A percentile compares a stretch with the other conserved stretches of the same genome.
Evolutionary conservation across 2,329 filamentous ascomycete genomes (phyloP).

Genomic region (Colletotrichum navitas): DNA sequence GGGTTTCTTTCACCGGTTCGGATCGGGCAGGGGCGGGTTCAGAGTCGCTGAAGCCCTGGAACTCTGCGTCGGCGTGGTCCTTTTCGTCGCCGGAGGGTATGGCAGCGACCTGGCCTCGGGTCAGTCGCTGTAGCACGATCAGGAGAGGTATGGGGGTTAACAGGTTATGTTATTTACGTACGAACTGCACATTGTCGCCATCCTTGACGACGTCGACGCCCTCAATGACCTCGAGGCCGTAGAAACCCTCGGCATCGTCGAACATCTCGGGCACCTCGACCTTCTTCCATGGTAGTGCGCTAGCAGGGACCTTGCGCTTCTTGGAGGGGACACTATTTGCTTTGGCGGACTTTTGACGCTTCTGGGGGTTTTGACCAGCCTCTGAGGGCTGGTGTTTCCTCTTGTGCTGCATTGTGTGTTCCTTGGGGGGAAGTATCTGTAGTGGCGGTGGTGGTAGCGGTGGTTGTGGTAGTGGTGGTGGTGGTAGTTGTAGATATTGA

Average conservation of each 20-base stretch:
- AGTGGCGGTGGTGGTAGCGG: neutral
- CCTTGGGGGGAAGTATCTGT: neutral
- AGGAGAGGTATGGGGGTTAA: neutral
- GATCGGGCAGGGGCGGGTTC: slow-evolving; percentile 46
- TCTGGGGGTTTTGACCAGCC: slow-evolving; percentile 27
- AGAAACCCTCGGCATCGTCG: slow-evolving; percentile 94
- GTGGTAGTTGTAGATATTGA: neutral
- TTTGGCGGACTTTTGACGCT: slow-evolving; percentile 40
- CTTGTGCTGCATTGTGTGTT: slow-evolving; percentile 35
- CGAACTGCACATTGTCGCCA: slow-evolving; percentile 69
- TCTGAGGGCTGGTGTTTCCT: slow-evolving; percentile 37
- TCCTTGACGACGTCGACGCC: slow-evolving; percentile 86
- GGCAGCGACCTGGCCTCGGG: neutral
- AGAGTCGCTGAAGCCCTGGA: slow-evolving; percentile 74
- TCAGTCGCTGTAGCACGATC: neutral
- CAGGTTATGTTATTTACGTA: slow-evolving; percentile 48
- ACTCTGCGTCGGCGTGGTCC: slow-evolving; percentile 65
- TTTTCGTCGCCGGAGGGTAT: slow-evolving; percentile 36
- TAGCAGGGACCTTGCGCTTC: slow-evolving; percentile 57
- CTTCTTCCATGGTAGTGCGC: slow-evolving; percentile 68
- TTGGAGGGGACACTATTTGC: slow-evolving; percentile 44
- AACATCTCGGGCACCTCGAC: slow-evolving; percentile 80
- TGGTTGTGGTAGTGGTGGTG: neutral
- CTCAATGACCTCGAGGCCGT: slow-evolving; percentile 90
- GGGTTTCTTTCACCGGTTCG: slow-evolving; percentile 48